Base-by-base conservation (phyloP, 768 basidiomycete species). In the Suillus cothurnatus region DNA sequence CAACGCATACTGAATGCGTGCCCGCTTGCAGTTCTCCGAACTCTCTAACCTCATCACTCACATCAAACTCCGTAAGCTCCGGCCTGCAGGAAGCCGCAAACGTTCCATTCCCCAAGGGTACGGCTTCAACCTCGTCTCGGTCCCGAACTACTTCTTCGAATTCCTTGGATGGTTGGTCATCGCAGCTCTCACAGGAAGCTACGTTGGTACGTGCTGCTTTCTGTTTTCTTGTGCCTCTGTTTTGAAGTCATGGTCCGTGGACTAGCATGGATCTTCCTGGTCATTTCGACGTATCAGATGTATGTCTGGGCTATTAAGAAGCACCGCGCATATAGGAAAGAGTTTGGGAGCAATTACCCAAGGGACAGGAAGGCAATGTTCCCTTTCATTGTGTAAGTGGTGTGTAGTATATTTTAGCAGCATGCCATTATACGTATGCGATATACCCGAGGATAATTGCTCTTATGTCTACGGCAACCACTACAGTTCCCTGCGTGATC, bases 101-200 rank as follows among this genome's bases (percentile, higher is more conserved):
- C 90, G 97, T 57, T 89, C 85, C n/a, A 90, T 97, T 69, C 97
- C 97, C 0, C 79, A 82, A n/a, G 97, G 97, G 31, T 97, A 95
- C 69, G 96, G 95, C 7, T 99, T 98, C 80, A 81, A 87, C 62
- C 78, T 86, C n/a, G 85, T 96, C 47, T 91, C 93, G 7, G 92
- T 86, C 81, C 94, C 97, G 19, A 98, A 99, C 77, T 99, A 99
- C 80, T 88, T 93, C 74, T 98, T 96, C 72, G 97, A 99, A 79
- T 84, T 80, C 9, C 66, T 97, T 31, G 90, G 80, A 0, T 97
- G 97, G 93, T 71, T 81, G 5, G 80, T 84, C 19, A 82, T 97
- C 59, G 84, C 84, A 28, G 81, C 81, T 26, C 89, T 99, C 88
- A 95, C 95, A 2, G 86, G 88, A 36, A 92, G 90, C 71, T 80